Evolutionary conservation across 345 rosid genomes (phyloP), one percentile per base, ranked within the genome.

Genomic region (Ceriops tagal): DNA sequence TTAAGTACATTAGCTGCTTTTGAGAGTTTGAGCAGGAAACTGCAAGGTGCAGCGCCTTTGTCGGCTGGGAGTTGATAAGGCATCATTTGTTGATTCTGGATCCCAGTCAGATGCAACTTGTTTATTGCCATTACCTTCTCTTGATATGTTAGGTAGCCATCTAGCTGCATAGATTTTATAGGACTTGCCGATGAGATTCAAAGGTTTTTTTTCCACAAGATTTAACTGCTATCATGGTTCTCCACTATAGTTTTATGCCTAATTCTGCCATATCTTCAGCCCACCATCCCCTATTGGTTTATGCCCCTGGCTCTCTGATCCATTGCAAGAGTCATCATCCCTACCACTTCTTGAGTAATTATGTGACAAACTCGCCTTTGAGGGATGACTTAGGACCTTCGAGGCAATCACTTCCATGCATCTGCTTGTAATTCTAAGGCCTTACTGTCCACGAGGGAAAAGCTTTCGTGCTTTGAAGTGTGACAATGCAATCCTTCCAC

Each of bases 221-320:
- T 75, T 95, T 95, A 37, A 95, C 78, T 18, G 92, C 96, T 57
- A 90, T 80, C 96, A 92, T 87, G 43, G 87, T 83, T 77, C 96
- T 88, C 99, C 96, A 95, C 43, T 92, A 95, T 27, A 92, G 83
- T 79, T 92, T 96, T 39, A 95, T 86, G 34, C 96, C 80, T 68
- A 95, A 70, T 78, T 95, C 99, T 1, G 97, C 97, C 34, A 95
- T 81, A 74, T 95, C 99, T 74, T 95, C 96, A 60, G 92, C 99
- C 99, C 99, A 95, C 99, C 97, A 95, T 16, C 91, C 93, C 69
- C 78, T 88, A 55, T 69, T 70, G 79, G 78, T n/a, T 78, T 86
- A 66, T 49, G 78, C 80, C 82, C 80, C 72, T 63, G 86, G 79
- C 89, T 81, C 77, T 79, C 92, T 6, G 80, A 51, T 58, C 92